Evolutionary conservation across 306 rosid genomes (phyloP).

Genomic region (Elaeagnus macrophylla): DNA sequence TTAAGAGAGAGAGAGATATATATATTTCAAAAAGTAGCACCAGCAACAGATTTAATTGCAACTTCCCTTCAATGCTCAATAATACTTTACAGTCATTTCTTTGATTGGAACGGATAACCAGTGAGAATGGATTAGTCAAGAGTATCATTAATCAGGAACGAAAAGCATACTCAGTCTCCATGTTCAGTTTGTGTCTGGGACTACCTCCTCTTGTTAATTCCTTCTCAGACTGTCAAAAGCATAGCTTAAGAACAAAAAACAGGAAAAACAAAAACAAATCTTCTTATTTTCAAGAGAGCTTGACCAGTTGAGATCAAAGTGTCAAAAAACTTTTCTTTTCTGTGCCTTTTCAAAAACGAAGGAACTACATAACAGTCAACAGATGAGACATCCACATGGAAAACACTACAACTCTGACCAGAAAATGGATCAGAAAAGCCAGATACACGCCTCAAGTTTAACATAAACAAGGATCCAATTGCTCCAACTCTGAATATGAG

Average conservation of each 20-base stretch:
- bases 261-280: conserved; percentile 8
- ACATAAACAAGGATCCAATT: too few species aligned
- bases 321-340: too few species aligned
- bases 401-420: too few species aligned
- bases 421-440: too few species aligned
- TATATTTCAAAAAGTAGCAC: neutral
- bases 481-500: too few species aligned
- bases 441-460: too few species aligned
- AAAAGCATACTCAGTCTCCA: conserved; percentile 58
- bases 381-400: too few species aligned
- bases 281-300: too few species aligned
- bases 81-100: neutral
- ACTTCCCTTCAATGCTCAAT: conserved; percentile 5
- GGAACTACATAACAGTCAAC: too few species aligned
- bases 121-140: conserved; percentile 1
- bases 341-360: too few species aligned
- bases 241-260: conserved; percentile 15
- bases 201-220: conserved; percentile 47
- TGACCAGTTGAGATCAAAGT: too few species aligned
- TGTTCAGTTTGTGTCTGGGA: conserved; percentile 54
- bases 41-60: conserved; percentile 1
- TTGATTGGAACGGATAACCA: conserved; percentile 1
- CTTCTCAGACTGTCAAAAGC: conserved; percentile 56
- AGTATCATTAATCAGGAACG: conserved; percentile 8
- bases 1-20: neutral